Evolutionary conservation across 1,284 basidiomycete genomes (phyloP), one percentile per base, ranked within the genome.

Genomic region (Ceratobasidium sp.): DNA sequence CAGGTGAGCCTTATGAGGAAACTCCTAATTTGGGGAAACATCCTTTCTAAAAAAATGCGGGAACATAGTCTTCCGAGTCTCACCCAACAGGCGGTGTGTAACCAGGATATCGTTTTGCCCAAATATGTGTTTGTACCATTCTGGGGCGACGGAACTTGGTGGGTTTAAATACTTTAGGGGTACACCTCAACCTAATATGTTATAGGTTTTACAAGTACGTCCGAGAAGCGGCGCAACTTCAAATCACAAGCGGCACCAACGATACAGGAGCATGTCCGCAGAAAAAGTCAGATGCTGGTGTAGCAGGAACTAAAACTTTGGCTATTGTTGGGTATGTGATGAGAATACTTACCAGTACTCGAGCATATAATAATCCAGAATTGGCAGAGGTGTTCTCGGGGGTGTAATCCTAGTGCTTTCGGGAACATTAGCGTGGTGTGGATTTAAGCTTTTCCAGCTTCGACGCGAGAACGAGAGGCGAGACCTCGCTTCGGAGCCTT

Each of bases 181-280:
- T 17, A 15, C 38, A n/a, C 12, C 7, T 42, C 20, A 44, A 48
- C 12, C 46, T n/a, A 12, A 46, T 15, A 10, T 23, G 6, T 15
- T 46, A n/a, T 33, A 66, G 64, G 64, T 66, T 66, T 26, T 66
- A 38, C 64, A 44, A 66, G 42, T 66, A 38, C 28, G n/a, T 26
- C 26, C 44, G 46, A 66, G 64, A 44, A 40, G 26, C 20, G 15
- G 64, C 64, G 15, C 38, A 40, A 26, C 42, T 66, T 12, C 42
- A 66, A 17, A 66, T 66, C 42, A 42, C 64, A 40, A 66, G 64
- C 26, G 64, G 64, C 17, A 66, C 38, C 13, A 66, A 66, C 26
- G 26, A 40, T 48, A 66, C 64, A 13, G 64, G 64, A 20, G 33
- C n/a, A 26, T 66, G 64, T 66, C 64, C 64, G 26, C 20, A 50